Base-by-base conservation (phyloP, 179 eudicot genomes). In the Vitellaria paradoxa region DNA sequence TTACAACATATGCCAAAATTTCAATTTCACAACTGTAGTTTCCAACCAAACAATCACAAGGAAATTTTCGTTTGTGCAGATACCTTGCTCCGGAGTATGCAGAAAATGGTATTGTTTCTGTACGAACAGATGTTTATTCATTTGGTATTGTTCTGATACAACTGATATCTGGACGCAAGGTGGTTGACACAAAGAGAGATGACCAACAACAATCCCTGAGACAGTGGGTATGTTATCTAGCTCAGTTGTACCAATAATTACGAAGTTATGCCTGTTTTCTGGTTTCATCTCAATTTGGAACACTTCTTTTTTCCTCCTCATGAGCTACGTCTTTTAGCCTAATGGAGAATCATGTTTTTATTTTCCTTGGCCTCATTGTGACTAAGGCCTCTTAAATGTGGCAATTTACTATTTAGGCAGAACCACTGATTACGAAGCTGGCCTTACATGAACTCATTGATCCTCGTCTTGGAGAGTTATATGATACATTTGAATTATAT, bases 51-150 rank as follows among this genome's bases (percentile, higher is more conserved):
- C 40, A 24, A 46, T 24, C 11, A 60, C 37, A 3, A 62, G 23
- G 3, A 65, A 15, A 7, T 40, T 69, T 52, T 53, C 21, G 8
- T 68, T 57, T 73, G 2, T 77, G 75, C 81, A 86, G 86, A 75
- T 86, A 86, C 74, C 87, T 86, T 77, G 84, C 87, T 76, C 87
- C 87, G 9, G 89, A 86, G 70, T 86, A 86, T 63, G 82, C 84
- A 65, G 89, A 86, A 74, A 82, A 80, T 53, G 87, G 87, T 37
- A 79, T 82, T 66, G 84, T 86, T 45, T 86, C 89, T 60, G 84
- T 79, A 50, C 24, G 78, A 71, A 86, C 83, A 24, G 89, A 86
- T 82, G 83, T 81, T 37, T 86, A 84, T 80, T 20, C 89, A 52
- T 86, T 78, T 61, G 89, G 89, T 23, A 77, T 86, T 64, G 79